Evolutionary conservation across 2,329 filamentous ascomycete genomes (phyloP).

Genomic region (Exophiala oligosperma): DNA sequence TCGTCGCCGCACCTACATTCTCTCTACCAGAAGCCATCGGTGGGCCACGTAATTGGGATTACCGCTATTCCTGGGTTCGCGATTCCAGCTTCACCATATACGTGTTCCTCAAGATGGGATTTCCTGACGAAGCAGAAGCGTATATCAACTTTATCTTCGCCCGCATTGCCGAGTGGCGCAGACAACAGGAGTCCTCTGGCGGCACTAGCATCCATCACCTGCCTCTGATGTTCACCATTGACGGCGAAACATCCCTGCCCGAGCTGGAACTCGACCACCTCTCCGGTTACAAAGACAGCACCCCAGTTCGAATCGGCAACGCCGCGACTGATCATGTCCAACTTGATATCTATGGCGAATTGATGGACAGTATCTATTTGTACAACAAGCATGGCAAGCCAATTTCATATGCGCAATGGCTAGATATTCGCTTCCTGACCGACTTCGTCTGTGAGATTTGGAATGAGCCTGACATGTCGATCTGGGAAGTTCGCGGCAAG

Average conservation of each 20-base stretch:
- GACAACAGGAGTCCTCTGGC: conserved; percentile 51
- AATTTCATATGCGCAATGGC: conserved; percentile 74
- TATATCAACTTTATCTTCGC: conserved; percentile 79
- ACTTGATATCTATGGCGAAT: conserved; percentile 76
- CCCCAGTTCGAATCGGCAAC: conserved; percentile 74
- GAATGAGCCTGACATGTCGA: conserved; percentile 73
- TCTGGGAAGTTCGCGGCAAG: conserved; percentile 76
- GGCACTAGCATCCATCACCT: conserved; percentile 40
- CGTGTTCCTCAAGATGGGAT: conserved; percentile 72
- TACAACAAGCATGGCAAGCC: conserved; percentile 80
- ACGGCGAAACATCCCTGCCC: conserved; percentile 71
- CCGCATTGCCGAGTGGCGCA: conserved; percentile 63
- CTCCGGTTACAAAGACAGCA: conserved; percentile 70
- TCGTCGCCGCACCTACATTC: conserved; percentile 74
- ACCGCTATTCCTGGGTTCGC: conserved; percentile 69
- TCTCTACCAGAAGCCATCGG: conserved; percentile 74
- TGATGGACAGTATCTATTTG: conserved; percentile 75
- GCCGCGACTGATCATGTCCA: conserved; percentile 74
- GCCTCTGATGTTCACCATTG: conserved; percentile 81
- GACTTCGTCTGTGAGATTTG: conserved; percentile 71
- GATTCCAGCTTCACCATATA: conserved; percentile 79
- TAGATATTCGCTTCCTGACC: conserved; percentile 65
- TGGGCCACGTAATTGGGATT: conserved; percentile 56
- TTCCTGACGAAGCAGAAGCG: conserved; percentile 71
- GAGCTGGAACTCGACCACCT: conserved; percentile 69